Evolutionary conservation across 371 early-diverging fungal species (phyloP), one percentile per base, ranked within the genome.

Genomic region (Umbelopsis sp.): DNA sequence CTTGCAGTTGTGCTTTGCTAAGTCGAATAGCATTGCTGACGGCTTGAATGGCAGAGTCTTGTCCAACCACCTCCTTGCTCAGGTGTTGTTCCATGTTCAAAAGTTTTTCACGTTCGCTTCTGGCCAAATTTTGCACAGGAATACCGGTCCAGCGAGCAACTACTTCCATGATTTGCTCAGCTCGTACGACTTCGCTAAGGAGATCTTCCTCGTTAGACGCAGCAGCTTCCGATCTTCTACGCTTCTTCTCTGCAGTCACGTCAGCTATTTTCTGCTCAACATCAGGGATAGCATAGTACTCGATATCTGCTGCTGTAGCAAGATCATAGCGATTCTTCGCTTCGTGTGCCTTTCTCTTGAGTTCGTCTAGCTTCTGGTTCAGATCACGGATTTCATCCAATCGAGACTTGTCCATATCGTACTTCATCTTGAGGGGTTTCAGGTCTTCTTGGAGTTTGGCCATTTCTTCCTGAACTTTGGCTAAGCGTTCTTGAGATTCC

Each of bases 71-170:
- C 45, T 91, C 84, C 50, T 80, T 75, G 9, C 76, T 73, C 18
- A 97, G 74, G 20, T 86, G 89, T 5, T 76, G 69, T 48, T 93
- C 92, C 94, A 97, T 94, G 20, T 90, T 77, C 67, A 96, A 69
- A 41, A 97, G 80, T 73, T 92, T 91, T 50, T 93, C 92, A 50
- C 88, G 85, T 69, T 98, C 97, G 38, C 89, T 89, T 70, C 86
- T 86, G 52, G 92, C 90, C 70, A 96, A 72, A 22, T 87, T 81
- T 67, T 86, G 87, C 16, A 96, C 93, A 11, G 97, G 96, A 63
- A 97, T 96, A 46, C 96, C 96, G 2, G 96, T 97, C 87, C 93
- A 91, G 4, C 93, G 86, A 16, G 93, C 89, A 1, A 97, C 94
- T 29, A 96, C 92, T 66, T 91, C 90, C 50, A 93, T 95, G 70